phyloP scores from a whole-genome alignment of 148 eudicot genomes.

The Camellia lanceoleosa region DNA sequence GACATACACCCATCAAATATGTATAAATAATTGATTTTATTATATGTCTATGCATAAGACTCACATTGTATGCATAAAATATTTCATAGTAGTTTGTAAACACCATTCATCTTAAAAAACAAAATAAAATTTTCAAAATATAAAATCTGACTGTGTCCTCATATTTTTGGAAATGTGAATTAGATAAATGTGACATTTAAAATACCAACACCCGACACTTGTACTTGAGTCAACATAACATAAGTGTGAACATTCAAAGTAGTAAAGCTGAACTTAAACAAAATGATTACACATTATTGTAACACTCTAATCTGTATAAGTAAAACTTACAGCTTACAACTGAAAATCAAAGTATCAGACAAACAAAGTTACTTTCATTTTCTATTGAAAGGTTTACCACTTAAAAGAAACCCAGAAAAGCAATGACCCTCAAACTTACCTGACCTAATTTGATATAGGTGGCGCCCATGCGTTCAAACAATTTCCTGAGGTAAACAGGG shows the following conservation, averaged over 20 bases:
- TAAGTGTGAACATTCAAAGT: background rate
- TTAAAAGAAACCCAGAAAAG: conserved; percentile 3
- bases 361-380: background rate
- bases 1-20: too few relatives aligned
- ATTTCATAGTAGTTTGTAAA: too few relatives aligned
- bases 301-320: background rate
- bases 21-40: too few relatives aligned
- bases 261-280: background rate
- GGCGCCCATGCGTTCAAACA: conserved; percentile 98
- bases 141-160: too few relatives aligned
- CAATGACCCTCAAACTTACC: conserved; percentile 37
- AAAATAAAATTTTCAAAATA: too few relatives aligned
- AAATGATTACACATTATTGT: background rate
- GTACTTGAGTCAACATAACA: too few relatives aligned
- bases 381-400: background rate
- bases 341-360: background rate
- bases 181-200: background rate
- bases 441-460: conserved; percentile 97
- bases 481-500: conserved; percentile 76
- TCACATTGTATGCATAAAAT: too few relatives aligned
- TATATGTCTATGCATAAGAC: too few relatives aligned
- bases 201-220: background rate
- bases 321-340: background rate
- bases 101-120: too few relatives aligned
- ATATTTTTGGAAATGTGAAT: too few relatives aligned